Base-by-base conservation (phyloP, 225 moss, liverwort and hornwort species). In the Pseudisothecium myosuroides region DNA sequence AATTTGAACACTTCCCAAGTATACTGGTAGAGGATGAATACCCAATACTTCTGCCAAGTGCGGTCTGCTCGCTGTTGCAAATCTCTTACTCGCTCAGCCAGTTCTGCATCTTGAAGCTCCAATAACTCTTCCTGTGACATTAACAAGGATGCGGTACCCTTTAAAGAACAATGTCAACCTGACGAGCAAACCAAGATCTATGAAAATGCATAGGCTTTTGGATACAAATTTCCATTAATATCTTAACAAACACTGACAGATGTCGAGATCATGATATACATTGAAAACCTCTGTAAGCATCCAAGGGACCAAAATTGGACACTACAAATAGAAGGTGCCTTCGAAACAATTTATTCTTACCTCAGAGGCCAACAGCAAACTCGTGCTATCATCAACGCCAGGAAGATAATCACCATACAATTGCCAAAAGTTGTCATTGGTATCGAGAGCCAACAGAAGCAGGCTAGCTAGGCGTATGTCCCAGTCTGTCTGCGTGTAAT, bases 341-440 rank as follows among this genome's bases (percentile, higher is more conserved):
- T 84, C 49, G 43, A 61, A 87, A 54, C 23, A 47, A 64, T 56
- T 15, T 21, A 32, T 65, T 60, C 76, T 77, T 87, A 98, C 98
- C 96, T 95, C 96, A 23, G 95, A 94, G 39, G 96, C 98, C 82
- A 96, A 91, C 91, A 98, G 94, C 81, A 96, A 90, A 91, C 95
- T 95, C 52, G 95, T 92, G 88, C 92, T 94, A 69, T 98, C 98
- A 79, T 96, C 98, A 91, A 89, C 93, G 76, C 93, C 94, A 89
- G 96, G 98, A 90, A 98, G 83, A 86, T 96, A 98, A 79, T 98
- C 97, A 93, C 97, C 94, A 89, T 97, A 98, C 59, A 94, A 88
- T 88, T 95, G 97, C 98, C 98, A 98, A 84, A 98, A 98, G 78
- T 98, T 95, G 34, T 98, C 98, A 22, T 94, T 88, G 85, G 96